Evolutionary conservation across 768 basidiomycete species (phyloP).

Genomic region (Clitopilus hobsonii): DNA sequence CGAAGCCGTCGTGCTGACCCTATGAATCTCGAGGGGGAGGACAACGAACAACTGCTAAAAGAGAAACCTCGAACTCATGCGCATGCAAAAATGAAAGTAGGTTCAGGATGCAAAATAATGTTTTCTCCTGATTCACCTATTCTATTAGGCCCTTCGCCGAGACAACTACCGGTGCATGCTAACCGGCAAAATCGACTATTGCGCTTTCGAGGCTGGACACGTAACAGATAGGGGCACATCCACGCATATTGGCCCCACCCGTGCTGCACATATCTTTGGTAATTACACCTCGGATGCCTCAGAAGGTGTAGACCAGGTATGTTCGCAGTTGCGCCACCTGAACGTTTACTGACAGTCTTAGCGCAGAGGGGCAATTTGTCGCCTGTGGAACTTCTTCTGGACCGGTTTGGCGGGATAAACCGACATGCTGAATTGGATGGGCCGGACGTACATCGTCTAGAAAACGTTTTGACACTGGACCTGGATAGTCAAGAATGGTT

Average conservation of each 20-base stretch:
- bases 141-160: constrained; percentile 15
- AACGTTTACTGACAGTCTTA: background rate
- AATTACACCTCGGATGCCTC: background rate
- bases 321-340: background rate
- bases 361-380: constrained; percentile 7
- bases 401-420: too few species aligned
- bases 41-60: constrained; percentile 3
- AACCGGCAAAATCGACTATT: background rate
- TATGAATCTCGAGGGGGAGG: constrained; percentile 12
- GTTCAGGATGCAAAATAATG: background rate
- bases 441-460: constrained; percentile 18
- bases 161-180: constrained; percentile 17
- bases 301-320: background rate
- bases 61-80: constrained; percentile 7
- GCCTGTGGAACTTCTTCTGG: constrained; percentile 14
- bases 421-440: constrained; percentile 25
- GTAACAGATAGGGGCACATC: background rate
- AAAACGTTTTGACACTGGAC: constrained; percentile 17
- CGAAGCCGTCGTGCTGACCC: constrained; percentile 10
- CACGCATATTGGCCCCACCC: constrained; percentile 1
- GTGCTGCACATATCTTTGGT: constrained; percentile 2
- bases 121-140: background rate
- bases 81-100: constrained; percentile 9
- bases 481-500: constrained; percentile 4
- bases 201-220: background rate